A percentile compares a stretch with the other conserved stretches of the same genome.
phyloP scores from a whole-genome alignment of 768 basidiomycete species.

The Xerocomus potaroensis region DNA sequence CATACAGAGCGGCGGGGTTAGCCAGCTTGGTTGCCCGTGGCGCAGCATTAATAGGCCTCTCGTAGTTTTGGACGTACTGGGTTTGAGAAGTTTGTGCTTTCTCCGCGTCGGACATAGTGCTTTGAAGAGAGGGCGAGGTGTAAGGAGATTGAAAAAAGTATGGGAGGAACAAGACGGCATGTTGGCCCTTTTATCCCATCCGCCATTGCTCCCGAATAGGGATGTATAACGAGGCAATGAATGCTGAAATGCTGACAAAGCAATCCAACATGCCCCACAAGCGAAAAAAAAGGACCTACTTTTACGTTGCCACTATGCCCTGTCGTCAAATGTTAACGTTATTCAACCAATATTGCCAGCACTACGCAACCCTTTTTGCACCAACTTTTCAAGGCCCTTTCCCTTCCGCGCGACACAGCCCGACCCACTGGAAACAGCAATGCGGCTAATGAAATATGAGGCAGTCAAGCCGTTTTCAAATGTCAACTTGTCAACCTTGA shows the following conservation, averaged over 20 bases:
- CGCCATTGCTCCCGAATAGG: constrained; percentile 12
- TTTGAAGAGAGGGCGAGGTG: neutral
- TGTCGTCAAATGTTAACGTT: too few relatives aligned
- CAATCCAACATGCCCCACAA: constrained; percentile 5
- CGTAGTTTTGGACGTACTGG: constrained; percentile 17
- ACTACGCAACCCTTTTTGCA: too few relatives aligned
- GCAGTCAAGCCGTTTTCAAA: too few relatives aligned
- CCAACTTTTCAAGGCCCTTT: too few relatives aligned
- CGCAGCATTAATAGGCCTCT: constrained; percentile 14
- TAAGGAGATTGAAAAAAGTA: neutral
- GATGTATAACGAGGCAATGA: constrained; percentile 8
- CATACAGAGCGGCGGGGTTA: constrained; percentile 48
- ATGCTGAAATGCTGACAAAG: constrained; percentile 26
- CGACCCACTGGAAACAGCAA: too few relatives aligned
- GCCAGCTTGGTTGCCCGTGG: constrained; percentile 39
- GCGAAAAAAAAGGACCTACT: neutral
- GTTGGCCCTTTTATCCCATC: constrained; percentile 14
- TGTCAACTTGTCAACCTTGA: too few relatives aligned
- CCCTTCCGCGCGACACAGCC: too few relatives aligned
- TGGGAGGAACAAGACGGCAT: neutral
- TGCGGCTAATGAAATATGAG: too few relatives aligned
- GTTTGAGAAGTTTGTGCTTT: constrained; percentile 25
- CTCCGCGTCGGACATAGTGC: constrained; percentile 36
- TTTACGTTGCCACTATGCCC: too few relatives aligned
- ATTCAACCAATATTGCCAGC: too few relatives aligned